Conservation (phyloP, 306 rosid genomes). For the Cucumis hystrix region DNA sequence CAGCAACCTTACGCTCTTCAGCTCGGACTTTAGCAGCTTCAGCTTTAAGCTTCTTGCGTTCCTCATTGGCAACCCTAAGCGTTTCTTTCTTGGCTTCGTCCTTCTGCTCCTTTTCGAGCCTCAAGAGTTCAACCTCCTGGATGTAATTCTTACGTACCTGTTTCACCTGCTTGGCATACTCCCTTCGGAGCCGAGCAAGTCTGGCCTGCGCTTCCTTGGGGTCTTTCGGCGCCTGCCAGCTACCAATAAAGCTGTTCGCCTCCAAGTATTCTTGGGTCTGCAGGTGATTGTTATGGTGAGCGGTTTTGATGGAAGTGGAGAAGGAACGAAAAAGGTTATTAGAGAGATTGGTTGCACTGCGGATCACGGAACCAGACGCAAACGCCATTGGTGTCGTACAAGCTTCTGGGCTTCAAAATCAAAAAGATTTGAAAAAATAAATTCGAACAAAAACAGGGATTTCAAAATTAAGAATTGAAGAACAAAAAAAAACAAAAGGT, state of each 20-base stretch:
- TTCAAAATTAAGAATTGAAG: no score
- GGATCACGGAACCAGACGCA: background rate
- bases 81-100: constrained; percentile 57
- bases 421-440: no score
- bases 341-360: background rate
- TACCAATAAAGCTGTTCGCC: constrained; percentile 34
- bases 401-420: background rate
- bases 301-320: constrained; percentile 21
- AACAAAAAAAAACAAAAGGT: no score
- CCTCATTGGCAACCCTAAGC: constrained; percentile 55
- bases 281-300: constrained; percentile 40
- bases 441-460: no score
- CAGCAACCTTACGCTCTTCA: constrained; percentile 43
- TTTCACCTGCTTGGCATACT: constrained; percentile 69
- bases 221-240: constrained; percentile 61
- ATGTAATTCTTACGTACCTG: constrained; percentile 60
- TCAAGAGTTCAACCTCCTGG: constrained; percentile 46
- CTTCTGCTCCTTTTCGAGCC: constrained; percentile 48
- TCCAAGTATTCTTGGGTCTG: constrained; percentile 39
- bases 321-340: constrained; percentile 18
- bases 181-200: constrained; percentile 49
- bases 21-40: constrained; percentile 59
- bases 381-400: background rate
- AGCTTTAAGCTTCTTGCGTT: constrained; percentile 57
- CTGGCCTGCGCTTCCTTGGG: constrained; percentile 59